Evolutionary conservation across 768 basidiomycete species (phyloP).

Genomic region (Russula vinacea): DNA sequence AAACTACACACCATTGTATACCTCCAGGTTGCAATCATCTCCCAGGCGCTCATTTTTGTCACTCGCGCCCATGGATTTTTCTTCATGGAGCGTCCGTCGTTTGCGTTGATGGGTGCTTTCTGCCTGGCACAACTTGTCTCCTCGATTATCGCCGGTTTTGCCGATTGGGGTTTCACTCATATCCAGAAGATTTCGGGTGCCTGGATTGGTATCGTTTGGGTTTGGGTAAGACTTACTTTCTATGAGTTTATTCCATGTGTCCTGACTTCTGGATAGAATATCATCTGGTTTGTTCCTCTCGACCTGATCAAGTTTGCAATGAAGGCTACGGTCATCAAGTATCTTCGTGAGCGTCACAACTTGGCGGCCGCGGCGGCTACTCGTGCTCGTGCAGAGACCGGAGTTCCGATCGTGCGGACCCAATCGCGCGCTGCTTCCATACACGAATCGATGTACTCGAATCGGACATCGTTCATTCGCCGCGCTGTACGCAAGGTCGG

Average conservation of each 20-base stretch:
- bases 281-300: conserved; percentile 93
- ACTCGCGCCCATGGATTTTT: conserved; percentile 93
- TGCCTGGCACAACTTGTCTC: conserved; percentile 90
- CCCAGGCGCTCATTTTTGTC: conserved; percentile 95
- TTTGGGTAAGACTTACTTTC: conserved; percentile 62
- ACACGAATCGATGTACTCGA: conserved; percentile 91
- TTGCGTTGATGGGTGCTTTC: conserved; percentile 87
- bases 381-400: conserved; percentile 41
- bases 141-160: conserved; percentile 93
- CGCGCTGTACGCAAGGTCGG: conserved; percentile 86
- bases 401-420: conserved; percentile 78
- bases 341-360: conserved; percentile 63
- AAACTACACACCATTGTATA: conserved; percentile 87
- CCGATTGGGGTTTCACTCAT: conserved; percentile 90
- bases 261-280: conserved; percentile 57
- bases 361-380: conserved; percentile 39
- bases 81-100: conserved; percentile 94
- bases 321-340: conserved; percentile 90
- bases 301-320: conserved; percentile 96
- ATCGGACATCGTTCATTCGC: conserved; percentile 90
- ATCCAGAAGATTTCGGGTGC: conserved; percentile 79
- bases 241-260: background rate
- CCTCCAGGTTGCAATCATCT: conserved; percentile 97
- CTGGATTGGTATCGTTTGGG: conserved; percentile 98
- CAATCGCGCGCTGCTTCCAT: conserved; percentile 85